These are phyloP conservation scores for Malassezia nana DNA, from an alignment of 1,284 basidiomycete species.

Conservation along the genomic window DNA sequence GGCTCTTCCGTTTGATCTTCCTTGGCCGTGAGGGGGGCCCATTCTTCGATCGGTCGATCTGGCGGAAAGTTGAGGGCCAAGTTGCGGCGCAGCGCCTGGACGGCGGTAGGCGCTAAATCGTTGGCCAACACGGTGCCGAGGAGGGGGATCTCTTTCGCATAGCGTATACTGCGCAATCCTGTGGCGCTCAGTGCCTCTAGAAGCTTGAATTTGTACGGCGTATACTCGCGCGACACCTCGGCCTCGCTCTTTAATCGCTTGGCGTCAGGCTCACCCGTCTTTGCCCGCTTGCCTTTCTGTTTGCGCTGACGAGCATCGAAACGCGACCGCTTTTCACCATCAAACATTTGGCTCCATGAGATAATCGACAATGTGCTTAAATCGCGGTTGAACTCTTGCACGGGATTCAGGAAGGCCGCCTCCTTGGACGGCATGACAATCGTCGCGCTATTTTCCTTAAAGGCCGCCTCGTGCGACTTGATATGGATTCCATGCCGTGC, in stretches of 20 bases:
- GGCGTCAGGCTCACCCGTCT: slow-evolving; percentile 2
- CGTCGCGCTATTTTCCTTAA: slow-evolving; percentile 41
- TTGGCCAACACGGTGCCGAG: slow-evolving; percentile 87
- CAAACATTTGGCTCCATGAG: slow-evolving; percentile 68
- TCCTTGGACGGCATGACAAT: slow-evolving; percentile 44
- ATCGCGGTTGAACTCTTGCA: slow-evolving; percentile 97
- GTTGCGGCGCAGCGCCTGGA: slow-evolving; percentile 77
- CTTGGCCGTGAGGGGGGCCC: slow-evolving; percentile 16
- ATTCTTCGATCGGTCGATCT: slow-evolving; percentile 42
- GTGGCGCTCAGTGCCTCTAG: slow-evolving; percentile 95
- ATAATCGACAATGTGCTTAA: slow-evolving; percentile 78
- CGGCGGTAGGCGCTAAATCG: slow-evolving; percentile 74
- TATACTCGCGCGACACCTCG: slow-evolving; percentile 48
- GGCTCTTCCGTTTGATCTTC: slow-evolving; percentile 4
- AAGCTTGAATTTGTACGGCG: slow-evolving; percentile 63
- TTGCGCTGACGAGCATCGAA: slow-evolving; percentile 50
- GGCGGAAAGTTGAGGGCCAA: slow-evolving; percentile 76
- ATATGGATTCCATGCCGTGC: slow-evolving; percentile 34
- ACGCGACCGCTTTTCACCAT: slow-evolving; percentile 59
- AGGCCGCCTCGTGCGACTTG: slow-evolving; percentile 31
- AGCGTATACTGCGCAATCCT: slow-evolving; percentile 86
- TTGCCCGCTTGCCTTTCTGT: slow-evolving; percentile 22
- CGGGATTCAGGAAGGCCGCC: slow-evolving; percentile 78
- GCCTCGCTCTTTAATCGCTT: slow-evolving; percentile 16
- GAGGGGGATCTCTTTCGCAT: slow-evolving; percentile 91